Evolutionary conservation across 148 eudicot genomes (phyloP).

Genomic region (Vaccinium myrtillus): DNA sequence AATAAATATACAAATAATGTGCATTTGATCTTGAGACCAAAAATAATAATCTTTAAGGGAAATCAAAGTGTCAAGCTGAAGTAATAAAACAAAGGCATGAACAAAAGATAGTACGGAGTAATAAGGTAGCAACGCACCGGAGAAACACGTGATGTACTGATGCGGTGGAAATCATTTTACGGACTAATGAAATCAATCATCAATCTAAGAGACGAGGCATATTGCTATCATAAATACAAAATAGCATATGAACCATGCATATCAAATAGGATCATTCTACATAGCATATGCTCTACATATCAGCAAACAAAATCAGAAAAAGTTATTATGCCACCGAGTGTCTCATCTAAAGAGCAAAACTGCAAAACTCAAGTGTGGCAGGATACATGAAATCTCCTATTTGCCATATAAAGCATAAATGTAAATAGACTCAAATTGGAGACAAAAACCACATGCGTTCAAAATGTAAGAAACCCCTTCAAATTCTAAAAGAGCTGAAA

Average conservation of each 20-base stretch:
- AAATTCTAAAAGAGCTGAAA: neutral
- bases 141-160: neutral
- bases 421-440: neutral
- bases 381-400: neutral
- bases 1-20: neutral
- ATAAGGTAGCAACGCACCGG: neutral
- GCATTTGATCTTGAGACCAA: neutral
- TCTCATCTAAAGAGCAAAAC: neutral
- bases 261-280: neutral
- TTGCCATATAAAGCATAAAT: neutral
- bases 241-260: neutral
- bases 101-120: neutral
- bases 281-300: neutral
- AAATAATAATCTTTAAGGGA: neutral
- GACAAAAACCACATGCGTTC: neutral
- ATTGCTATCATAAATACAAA: neutral
- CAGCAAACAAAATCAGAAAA: neutral
- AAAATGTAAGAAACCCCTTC: neutral
- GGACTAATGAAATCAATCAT: neutral
- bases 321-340: neutral
- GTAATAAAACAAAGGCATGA: neutral
- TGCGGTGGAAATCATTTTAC: neutral
- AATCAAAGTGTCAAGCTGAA: neutral
- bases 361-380: neutral
- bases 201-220: neutral